Base-by-base conservation (phyloP, 2,329 filamentous ascomycete genomes). In the Xylaria multiplex region DNA sequence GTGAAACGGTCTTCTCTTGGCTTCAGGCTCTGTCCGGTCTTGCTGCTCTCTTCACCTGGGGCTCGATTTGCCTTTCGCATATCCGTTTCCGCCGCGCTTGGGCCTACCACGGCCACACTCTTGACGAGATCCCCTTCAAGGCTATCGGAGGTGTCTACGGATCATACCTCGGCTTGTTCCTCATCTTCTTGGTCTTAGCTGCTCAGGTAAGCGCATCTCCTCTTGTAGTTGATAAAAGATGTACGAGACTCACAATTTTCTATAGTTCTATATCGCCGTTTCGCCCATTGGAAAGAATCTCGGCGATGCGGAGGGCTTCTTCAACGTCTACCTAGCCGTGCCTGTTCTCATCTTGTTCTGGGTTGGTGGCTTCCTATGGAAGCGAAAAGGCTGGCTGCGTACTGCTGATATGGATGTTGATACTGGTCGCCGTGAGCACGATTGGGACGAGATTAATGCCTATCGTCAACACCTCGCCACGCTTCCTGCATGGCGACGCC, bases 31-130 rank as follows among this genome's bases (percentile, higher is more conserved):
- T 92, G 16, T 90, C 88, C 0, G 89, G 87, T 58, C 81, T 92
- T 4, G 85, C 86, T 11, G 85, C 87, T 13, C 82, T 92, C 49
- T 91, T 90, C 76, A 88, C 88, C 11, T 92, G 89, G 89, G 88
- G 85, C 19, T 90, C 86, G 45, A 90, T 91, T 71, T 91, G 88
- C 72, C 78, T 90, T 2, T 83, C 88, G 2, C 90, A 92, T 72
- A 90, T 92, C 73, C 88, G 90, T 22, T 91, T 91, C 83, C 87
- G 90, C 42, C 73, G 77, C 2, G 90, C 88, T 0, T 92, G 89
- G 90, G 81, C 79, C 30, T 77, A 82, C 32, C 83, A 89, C 46
- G 86, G 88, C n/a, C 87, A 88, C 75, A 85, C 83, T 2, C 76
- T 90, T 1, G 85, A 89, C 48, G 90, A 92, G 77, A 85, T 93